phyloP scores from a whole-genome alignment of 1,139 yeast genomes.

The Hyphopichia pseudoburtonii region DNA sequence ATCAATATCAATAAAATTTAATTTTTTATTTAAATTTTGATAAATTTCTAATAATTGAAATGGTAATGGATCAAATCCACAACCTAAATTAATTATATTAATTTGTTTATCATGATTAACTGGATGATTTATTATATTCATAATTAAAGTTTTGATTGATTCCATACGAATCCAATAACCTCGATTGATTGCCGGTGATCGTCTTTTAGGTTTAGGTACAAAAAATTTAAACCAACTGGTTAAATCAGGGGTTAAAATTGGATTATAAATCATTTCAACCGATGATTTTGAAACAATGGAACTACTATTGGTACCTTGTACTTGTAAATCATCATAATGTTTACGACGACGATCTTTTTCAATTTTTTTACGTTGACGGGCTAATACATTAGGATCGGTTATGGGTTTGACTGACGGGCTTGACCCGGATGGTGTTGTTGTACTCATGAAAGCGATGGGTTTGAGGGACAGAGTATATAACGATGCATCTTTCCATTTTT shows the following conservation, averaged over 20 bases:
- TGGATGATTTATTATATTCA: constrained; percentile 35
- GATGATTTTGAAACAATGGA: constrained; percentile 83
- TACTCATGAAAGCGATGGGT: too few relatives aligned
- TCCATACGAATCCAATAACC: constrained; percentile 86
- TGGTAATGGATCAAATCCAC: constrained; percentile 81
- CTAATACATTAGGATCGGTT: constrained; percentile 1
- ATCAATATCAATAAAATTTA: constrained; percentile 69
- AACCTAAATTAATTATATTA: constrained; percentile 68
- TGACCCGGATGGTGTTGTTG: too few relatives aligned
- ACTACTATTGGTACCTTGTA: constrained; percentile 82
- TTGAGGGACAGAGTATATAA: too few relatives aligned
- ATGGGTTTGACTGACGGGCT: not conserved
- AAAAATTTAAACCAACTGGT: constrained; percentile 63
- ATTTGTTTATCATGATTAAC: constrained; percentile 19
- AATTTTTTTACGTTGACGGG: constrained; percentile 35
- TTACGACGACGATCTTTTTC: constrained; percentile 50
- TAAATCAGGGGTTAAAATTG: constrained; percentile 36
- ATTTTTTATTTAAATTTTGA: constrained; percentile 19
- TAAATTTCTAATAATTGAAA: constrained; percentile 52
- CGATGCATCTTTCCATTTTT: too few relatives aligned
- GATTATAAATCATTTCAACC: constrained; percentile 64
- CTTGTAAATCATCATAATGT: constrained; percentile 58
- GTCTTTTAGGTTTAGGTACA: constrained; percentile 64
- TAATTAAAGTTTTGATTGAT: constrained; percentile 56
- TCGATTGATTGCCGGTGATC: constrained; percentile 80